Conservation (phyloP, 164 flowering plant species). For the Vitis labrusca region DNA sequence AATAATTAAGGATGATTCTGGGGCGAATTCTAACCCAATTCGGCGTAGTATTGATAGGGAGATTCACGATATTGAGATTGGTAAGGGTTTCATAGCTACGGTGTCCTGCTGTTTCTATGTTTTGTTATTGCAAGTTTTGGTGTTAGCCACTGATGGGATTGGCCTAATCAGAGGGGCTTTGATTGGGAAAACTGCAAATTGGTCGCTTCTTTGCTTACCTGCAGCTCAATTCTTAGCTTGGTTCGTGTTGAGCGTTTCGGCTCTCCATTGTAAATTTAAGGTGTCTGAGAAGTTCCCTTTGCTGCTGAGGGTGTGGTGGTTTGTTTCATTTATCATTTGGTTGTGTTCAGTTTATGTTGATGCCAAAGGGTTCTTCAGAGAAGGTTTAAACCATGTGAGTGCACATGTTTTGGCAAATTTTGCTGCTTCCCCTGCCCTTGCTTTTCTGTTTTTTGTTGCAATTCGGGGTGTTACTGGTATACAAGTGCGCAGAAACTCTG, state of each 20-base stretch:
- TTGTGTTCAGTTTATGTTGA: constrained; percentile 68
- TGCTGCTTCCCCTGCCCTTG: constrained; percentile 72
- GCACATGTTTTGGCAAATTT: constrained; percentile 79
- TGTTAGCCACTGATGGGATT: constrained; percentile 64
- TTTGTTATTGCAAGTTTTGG: constrained; percentile 63
- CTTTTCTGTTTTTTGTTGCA: constrained; percentile 72
- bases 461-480: constrained; percentile 77
- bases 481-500: constrained; percentile 50
- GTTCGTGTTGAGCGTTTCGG: constrained; percentile 71
- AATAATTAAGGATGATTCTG: constrained; percentile 50
- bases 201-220: constrained; percentile 57
- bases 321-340: constrained; percentile 63
- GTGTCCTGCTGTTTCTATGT: constrained; percentile 74
- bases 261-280: constrained; percentile 77
- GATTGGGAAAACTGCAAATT: constrained; percentile 32
- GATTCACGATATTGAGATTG: constrained; percentile 34
- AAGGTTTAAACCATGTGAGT: constrained; percentile 50
- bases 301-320: constrained; percentile 87
- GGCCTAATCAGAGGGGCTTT: constrained; percentile 41
- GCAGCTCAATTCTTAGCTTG: constrained; percentile 70
- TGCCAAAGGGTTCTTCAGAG: constrained; percentile 43
- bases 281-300: constrained; percentile 63
- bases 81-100: constrained; percentile 53
- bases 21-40: constrained; percentile 24
- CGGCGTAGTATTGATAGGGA: constrained; percentile 33